Conservation (phyloP, 2,329 filamentous ascomycete species). For the Penicillium sp. region DNA sequence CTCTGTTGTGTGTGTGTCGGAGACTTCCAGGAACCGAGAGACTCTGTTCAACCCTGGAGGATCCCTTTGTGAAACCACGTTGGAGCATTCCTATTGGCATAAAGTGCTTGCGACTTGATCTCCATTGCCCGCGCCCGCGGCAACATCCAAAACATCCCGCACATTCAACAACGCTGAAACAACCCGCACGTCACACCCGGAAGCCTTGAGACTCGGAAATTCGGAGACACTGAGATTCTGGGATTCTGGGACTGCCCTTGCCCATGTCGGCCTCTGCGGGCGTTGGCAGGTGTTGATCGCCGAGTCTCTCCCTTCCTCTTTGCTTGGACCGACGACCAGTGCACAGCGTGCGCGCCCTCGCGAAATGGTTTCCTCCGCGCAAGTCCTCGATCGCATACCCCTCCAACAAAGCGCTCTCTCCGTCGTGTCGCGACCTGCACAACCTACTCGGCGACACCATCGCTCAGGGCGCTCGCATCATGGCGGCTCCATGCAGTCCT, state of each 20-base stretch:
- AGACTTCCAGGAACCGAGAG: conserved; percentile 5
- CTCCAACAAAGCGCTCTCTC: conserved; percentile 63
- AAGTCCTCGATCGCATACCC: conserved; percentile 54
- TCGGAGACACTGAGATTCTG: neutral
- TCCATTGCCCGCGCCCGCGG: neutral
- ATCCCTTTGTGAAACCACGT: neutral
- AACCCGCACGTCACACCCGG: neutral
- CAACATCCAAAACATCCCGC: neutral
- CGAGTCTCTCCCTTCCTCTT: conserved; percentile 1
- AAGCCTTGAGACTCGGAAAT: neutral
- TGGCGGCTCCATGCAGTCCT: conserved; percentile 67
- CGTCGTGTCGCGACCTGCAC: conserved; percentile 64
- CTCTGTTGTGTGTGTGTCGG: neutral
- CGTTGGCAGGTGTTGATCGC: conserved; percentile 20
- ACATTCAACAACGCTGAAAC: neutral
- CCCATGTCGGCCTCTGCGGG: conserved; percentile 12
- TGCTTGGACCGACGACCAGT: neutral
- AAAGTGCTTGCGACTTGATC: neutral
- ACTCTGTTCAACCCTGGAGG: neutral
- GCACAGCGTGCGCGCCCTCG: neutral
- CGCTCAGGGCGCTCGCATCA: conserved; percentile 81
- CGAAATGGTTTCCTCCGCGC: conserved; percentile 46
- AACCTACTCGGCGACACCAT: conserved; percentile 61
- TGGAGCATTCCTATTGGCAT: neutral
- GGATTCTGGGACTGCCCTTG: neutral